Conservation (phyloP, 495 filamentous ascomycete species). For the Glutinoglossum americanum region DNA sequence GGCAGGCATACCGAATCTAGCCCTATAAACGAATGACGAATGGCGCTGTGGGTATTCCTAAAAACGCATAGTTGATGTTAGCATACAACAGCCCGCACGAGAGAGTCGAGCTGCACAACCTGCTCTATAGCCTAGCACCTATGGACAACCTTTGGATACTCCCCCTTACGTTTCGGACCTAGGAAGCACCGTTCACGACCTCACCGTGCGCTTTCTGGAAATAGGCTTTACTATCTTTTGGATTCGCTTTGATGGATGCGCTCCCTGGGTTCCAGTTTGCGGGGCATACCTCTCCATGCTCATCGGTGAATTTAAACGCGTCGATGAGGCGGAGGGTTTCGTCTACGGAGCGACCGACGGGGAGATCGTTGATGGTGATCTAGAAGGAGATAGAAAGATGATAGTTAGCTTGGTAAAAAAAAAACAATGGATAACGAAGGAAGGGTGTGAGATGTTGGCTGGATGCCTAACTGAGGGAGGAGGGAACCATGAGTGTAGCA, state of each 20-base stretch:
- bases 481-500: no score
- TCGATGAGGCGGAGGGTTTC: constrained; percentile 35
- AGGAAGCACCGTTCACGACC: background rate
- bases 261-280: constrained; percentile 33
- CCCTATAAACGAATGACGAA: background rate
- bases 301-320: constrained; percentile 37
- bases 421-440: no score
- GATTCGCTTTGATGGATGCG: constrained; percentile 30
- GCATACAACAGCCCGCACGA: background rate
- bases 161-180: background rate
- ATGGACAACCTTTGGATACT: background rate
- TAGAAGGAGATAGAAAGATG: constrained; percentile 2
- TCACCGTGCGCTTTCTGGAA: constrained; percentile 16
- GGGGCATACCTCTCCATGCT: constrained; percentile 36
- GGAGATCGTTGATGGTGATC: constrained; percentile 38
- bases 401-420: constrained; percentile 1
- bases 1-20: background rate
- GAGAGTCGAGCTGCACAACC: background rate
- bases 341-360: constrained; percentile 35
- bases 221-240: constrained; percentile 25
- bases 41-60: background rate
- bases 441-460: no score
- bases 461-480: no score
- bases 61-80: background rate
- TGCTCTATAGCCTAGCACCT: background rate